Percentiles rank a stretch among this genome's conserved stretches.
These are phyloP conservation scores for Mycena pura DNA, from an alignment of 768 basidiomycete genomes.

Conservation along the genomic window DNA sequence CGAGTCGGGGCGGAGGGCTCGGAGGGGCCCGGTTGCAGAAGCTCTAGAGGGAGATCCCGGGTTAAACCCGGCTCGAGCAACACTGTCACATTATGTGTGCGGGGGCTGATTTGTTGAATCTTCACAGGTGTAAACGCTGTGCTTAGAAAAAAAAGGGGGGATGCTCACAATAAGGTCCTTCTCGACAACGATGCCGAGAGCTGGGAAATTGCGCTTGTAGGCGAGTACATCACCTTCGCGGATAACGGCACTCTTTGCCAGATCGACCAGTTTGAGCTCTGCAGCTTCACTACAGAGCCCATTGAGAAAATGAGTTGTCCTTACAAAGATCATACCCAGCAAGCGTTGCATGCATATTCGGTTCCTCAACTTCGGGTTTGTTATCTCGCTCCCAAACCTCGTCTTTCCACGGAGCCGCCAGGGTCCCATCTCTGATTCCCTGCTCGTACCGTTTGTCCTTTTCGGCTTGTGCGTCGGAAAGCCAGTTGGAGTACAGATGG, in stretches of 20 bases:
- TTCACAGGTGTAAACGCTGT: slow-evolving; percentile 31
- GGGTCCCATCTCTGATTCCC: slow-evolving; percentile 50
- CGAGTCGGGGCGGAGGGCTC: slow-evolving; percentile 39
- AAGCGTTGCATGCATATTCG: not conserved
- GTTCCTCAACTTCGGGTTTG: slow-evolving; percentile 19
- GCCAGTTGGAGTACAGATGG: slow-evolving; percentile 61
- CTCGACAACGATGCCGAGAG: slow-evolving; percentile 48
- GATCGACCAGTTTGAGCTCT: slow-evolving; percentile 51
- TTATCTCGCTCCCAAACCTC: slow-evolving; percentile 63
- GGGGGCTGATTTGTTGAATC: slow-evolving; percentile 54
- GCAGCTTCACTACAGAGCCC: slow-evolving; percentile 41
- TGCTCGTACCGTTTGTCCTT: slow-evolving; percentile 50
- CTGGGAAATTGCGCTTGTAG: slow-evolving; percentile 56
- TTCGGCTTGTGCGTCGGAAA: slow-evolving; percentile 49
- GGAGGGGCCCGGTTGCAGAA: slow-evolving; percentile 38
- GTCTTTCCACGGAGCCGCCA: slow-evolving; percentile 70
- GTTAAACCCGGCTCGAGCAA: slow-evolving; percentile 46
- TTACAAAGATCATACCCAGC: slow-evolving; percentile 42
- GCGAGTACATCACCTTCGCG: slow-evolving; percentile 61
- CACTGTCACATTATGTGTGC: slow-evolving; percentile 49
- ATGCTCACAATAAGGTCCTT: slow-evolving; percentile 60
- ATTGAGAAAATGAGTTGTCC: not conserved
- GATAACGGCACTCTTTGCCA: slow-evolving; percentile 53
- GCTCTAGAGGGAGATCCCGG: slow-evolving; percentile 43
- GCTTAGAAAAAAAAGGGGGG: not conserved